Base-by-base conservation (phyloP, 1,139 yeast species). In the Suhomyces maxii region DNA sequence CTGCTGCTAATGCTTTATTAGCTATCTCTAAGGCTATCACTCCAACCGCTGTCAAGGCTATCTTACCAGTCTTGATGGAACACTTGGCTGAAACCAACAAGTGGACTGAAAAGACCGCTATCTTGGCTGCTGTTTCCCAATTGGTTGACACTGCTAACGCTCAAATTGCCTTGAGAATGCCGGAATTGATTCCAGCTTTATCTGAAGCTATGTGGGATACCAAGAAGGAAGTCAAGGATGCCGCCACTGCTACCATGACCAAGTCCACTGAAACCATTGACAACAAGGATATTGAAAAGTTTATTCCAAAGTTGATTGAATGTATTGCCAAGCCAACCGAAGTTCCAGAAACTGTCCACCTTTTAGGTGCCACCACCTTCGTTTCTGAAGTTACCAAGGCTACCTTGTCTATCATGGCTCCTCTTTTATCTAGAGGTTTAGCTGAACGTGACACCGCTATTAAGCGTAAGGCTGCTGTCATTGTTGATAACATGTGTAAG, bases 131-230 rank as follows among this genome's bases (percentile, higher is more conserved):
- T 61, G 76, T 93, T 65, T 76, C 96, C 58, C 83, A 84, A 63
- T 82, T 93, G 67, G 99, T 93, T 65, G 96, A 89, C 71, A 82
- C 90, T 61, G 97, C 99, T 63, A 93, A 91, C 76, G 89, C 78
- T 64, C 99, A 91, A 82, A 80, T 93, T 64, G 97, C 99, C 63
- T 83, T 93, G 69, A 89, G 98, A 83, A 91, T 93, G 98, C 97
- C 98, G 67, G 98, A 93, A 81, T 85, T 93, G 75, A 91, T 93
- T 67, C 99, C 99, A 74, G 95, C 87, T 59, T 81, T 93, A 67
- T 93, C 99, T 60, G 99, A 93, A 81, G 89, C 97, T 64, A 93
- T 93, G 98, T 93, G 99, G 99, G 99, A 93, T 76, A 93, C 99
- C 78, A 93, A 93, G 85, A 82, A 83, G 76, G 98, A 93, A 70